Evolutionary conservation across 2,329 filamentous ascomycete species (phyloP), one percentile per base, ranked within the genome.

Genomic region (Trematosphaeria pertusa): DNA sequence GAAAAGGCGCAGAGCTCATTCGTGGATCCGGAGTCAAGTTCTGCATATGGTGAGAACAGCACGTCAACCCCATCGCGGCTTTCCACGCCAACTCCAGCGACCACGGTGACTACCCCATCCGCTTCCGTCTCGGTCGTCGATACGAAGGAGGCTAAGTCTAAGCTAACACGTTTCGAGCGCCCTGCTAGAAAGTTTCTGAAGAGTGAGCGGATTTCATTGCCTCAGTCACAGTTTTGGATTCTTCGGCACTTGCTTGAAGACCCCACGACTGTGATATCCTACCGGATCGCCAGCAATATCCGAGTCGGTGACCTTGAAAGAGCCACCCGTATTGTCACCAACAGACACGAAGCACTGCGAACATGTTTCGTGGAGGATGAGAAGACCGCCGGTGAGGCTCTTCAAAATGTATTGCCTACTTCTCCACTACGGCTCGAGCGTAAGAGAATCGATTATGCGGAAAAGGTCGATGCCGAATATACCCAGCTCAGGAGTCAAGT

Each of bases 331-430:
- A 7, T 37, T 5, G 58, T 74, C 1, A 52, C 54, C 1, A 20
- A 38, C 2, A 50, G 59, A 10, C 73, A 75, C 46, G 70, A 75
- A 37, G 28, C 63, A 3, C 54, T 75, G 1, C 62, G 70, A 3
- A 74, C 67, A 1, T 52, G 47, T 14, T 72, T 69, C 44, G 48
- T 59, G 20, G 39, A 12, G 4, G 37, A 18, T 30, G 53, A 50
- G 37, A 59, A 58, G 4, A 30, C 44, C 15, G 41, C 45, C 4
- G 54, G 62, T 22, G 26, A 24, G 40, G 8, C 52, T 45, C 53
- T 65, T 5, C 48, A 63, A 24, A 43, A 37, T 3, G 54, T 62
- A 1, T 20, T 44, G 17, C 14, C 40, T 2, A 37, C 19, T 21
- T 42, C 44, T 11, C 18, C 41, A 15, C 8, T 54, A 10, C 12